These are phyloP conservation scores for Ogataea allantospora DNA, from an alignment of 805 yeast genomes.

Conservation along the genomic window DNA sequence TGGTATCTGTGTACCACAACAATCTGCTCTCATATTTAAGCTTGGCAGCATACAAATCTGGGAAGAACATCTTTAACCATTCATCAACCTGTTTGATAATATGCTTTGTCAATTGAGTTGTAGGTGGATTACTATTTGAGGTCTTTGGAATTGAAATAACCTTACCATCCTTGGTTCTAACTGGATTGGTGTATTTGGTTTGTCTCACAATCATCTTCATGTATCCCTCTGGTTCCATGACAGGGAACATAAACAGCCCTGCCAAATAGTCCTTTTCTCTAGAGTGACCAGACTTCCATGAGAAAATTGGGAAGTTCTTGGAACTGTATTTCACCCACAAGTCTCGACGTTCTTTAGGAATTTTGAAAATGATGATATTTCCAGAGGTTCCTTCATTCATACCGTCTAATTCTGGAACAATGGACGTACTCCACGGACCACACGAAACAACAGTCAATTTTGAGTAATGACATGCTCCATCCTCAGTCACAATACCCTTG, in stretches of 20 bases:
- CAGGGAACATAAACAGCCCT: slow-evolving; percentile 38
- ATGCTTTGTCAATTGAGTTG: slow-evolving; percentile 26
- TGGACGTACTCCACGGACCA: slow-evolving; percentile 33
- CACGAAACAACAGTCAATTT: slow-evolving; percentile 28
- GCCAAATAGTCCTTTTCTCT: slow-evolving; percentile 31
- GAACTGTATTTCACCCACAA: slow-evolving; percentile 34
- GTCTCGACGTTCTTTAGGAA: slow-evolving; percentile 37
- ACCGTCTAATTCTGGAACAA: slow-evolving; percentile 37
- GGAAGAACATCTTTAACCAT: slow-evolving; percentile 28
- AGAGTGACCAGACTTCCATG: slow-evolving; percentile 35
- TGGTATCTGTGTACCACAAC: slow-evolving; percentile 36
- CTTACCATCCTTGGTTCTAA: slow-evolving; percentile 18
- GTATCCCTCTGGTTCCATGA: slow-evolving; percentile 36
- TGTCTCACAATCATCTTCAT: slow-evolving; percentile 38
- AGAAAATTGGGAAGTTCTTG: slow-evolving; percentile 33
- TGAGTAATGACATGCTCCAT: slow-evolving; percentile 27
- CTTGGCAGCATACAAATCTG: slow-evolving; percentile 28
- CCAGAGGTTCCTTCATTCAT: slow-evolving; percentile 38
- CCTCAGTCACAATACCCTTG: slow-evolving; percentile 31
- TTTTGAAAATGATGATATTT: slow-evolving; percentile 34
- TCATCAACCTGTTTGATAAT: slow-evolving; percentile 29
- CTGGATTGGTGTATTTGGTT: slow-evolving; percentile 36
- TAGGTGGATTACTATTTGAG: slow-evolving; percentile 14
- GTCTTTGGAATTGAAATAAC: slow-evolving; percentile 35
- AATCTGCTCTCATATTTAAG: slow-evolving; percentile 26